A percentile compares a stretch with the other conserved stretches of the same genome.
phyloP scores from a whole-genome alignment of 2,329 filamentous ascomycete genomes.

The Raffaelea ambrosiae region DNA sequence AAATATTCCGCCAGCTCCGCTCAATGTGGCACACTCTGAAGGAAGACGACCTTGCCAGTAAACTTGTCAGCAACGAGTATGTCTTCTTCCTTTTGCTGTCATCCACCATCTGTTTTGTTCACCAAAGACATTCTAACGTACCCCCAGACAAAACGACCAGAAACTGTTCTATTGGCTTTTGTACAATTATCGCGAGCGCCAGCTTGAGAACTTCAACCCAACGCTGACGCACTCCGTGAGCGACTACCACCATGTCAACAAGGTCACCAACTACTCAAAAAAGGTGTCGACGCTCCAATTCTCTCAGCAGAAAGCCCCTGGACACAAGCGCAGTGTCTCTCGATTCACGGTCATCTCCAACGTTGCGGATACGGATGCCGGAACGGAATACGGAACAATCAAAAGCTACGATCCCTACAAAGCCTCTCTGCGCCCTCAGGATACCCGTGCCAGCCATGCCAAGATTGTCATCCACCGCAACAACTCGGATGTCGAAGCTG shows the following conservation, averaged over 20 bases:
- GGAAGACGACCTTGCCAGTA: constrained; percentile 61
- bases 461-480: constrained; percentile 62
- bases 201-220: constrained; percentile 79
- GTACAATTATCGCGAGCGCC: constrained; percentile 70
- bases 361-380: constrained; percentile 35
- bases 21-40: constrained; percentile 86
- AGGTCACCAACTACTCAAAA: constrained; percentile 47
- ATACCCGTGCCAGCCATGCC: constrained; percentile 49
- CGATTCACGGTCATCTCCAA: constrained; percentile 60
- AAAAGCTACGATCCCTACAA: constrained; percentile 80
- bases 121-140: background rate
- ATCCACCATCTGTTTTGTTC: background rate
- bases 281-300: constrained; percentile 56
- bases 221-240: constrained; percentile 77
- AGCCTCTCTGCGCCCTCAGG: constrained; percentile 44
- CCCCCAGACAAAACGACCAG: constrained; percentile 70
- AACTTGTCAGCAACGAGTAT: constrained; percentile 58
- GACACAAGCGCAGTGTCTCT: constrained; percentile 46
- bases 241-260: constrained; percentile 76
- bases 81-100: constrained; percentile 19
- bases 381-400: constrained; percentile 34
- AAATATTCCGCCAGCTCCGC: constrained; percentile 76
- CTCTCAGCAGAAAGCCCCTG: constrained; percentile 33
- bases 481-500: constrained; percentile 22
- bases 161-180: constrained; percentile 89